Conservation (phyloP, 2,329 filamentous ascomycete genomes). For the Xylariales sp. region DNA sequence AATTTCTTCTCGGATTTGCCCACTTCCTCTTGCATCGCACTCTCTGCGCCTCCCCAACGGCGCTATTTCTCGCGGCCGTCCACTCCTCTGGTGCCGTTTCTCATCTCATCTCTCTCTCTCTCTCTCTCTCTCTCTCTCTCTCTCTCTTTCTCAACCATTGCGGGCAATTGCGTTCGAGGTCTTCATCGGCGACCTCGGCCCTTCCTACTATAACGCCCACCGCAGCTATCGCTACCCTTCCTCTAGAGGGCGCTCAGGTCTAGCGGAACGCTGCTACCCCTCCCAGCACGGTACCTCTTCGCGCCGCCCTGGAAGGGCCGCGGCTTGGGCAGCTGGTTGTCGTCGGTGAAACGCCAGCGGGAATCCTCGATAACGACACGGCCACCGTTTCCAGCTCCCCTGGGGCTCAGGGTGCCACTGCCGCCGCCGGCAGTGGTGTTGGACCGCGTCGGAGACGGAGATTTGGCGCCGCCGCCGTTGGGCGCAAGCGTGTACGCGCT, state of each 20-base stretch:
- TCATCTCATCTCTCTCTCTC: too few relatives aligned
- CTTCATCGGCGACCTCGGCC: too few relatives aligned
- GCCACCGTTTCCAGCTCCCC: slow-evolving; percentile 18
- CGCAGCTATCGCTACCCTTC: too few relatives aligned
- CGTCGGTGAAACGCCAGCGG: slow-evolving; percentile 83
- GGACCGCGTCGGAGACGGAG: slow-evolving; percentile 32
- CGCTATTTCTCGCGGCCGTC: too few relatives aligned
- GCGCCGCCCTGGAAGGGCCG: slow-evolving; percentile 70
- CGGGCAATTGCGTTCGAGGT: too few relatives aligned
- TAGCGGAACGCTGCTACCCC: slow-evolving; percentile 89
- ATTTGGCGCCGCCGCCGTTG: slow-evolving; percentile 46
- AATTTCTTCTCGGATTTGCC: too few relatives aligned
- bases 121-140: too few relatives aligned
- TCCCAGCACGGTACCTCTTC: slow-evolving; percentile 82
- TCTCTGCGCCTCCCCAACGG: too few relatives aligned
- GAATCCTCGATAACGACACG: slow-evolving; percentile 66
- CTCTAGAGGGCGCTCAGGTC: slow-evolving; percentile 62
- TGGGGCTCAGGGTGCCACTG: slow-evolving; percentile 14
- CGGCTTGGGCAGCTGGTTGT: slow-evolving; percentile 78
- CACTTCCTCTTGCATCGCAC: too few relatives aligned
- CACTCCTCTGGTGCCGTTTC: too few relatives aligned
- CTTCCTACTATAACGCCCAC: too few relatives aligned
- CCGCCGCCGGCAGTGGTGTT: slow-evolving; percentile 36
- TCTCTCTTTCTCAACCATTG: too few relatives aligned
- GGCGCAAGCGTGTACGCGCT: slow-evolving; percentile 69